Evolutionary conservation across 257 asterid genomes (phyloP), one percentile per base, ranked within the genome.

Genomic region (Capsicum rhomboideum): DNA sequence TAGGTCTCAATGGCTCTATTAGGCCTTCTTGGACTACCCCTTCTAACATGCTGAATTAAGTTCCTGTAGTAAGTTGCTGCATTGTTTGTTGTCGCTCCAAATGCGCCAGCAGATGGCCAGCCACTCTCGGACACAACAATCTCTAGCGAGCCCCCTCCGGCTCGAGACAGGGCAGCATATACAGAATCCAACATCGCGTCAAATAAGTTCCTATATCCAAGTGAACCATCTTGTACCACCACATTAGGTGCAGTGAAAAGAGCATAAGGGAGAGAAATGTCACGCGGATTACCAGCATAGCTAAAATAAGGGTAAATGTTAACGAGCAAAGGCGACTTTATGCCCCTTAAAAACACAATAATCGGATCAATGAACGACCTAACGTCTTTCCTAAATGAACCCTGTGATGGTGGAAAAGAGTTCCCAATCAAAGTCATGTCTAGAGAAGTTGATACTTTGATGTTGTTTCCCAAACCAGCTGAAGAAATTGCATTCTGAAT

Each of bases 251-350:
- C 79, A 0, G 87, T 90, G 23, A 88, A 88, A 44, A 85, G 82
- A 1, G 92, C 94, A 13, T 44, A 92, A 0, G 87, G 79, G 0
- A 89, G 91, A 28, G 42, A n/a, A 52, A 87, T 8, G 0, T 34
- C 6, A 0, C 2, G 37, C 0, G 87, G 40, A 16, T 84, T 29
- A 0, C 75, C 68, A 0, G 80, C 40, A 8, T 86, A 84, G 0
- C 85, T 91, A 7, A 88, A 85, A 55, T 90, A 92, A 16, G 96
- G 94, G 83, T 91, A 91, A 26, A 87, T 63, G 6, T 90, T 91
- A 0, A 69, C 85, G 6, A 92, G 87, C 10, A 92, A 83, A 0
- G 92, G 90, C 0, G 86, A 52, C 2, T 49, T 12, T 0, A 68
- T 90, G 21, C 20, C 29, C 1, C 52, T 63, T 2, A 87, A 80